Conservation (phyloP, 805 yeast species). For the Ogataea trehaloabstinens region DNA sequence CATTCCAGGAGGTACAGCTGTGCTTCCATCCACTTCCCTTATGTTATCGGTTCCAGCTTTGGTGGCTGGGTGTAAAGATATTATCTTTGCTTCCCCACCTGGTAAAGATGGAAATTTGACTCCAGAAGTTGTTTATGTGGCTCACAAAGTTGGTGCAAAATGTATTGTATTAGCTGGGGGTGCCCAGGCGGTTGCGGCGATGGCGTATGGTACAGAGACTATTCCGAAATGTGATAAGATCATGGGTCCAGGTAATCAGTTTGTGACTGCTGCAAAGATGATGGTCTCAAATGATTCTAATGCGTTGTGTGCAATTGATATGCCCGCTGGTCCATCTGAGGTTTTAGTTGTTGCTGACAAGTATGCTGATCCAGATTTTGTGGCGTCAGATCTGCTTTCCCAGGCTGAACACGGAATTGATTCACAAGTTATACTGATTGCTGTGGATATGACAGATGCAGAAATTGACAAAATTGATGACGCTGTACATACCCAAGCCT, state of each 20-base stretch:
- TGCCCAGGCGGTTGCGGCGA: conserved; percentile 97
- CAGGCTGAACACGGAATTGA: conserved; percentile 99
- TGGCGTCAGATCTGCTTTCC: conserved; percentile 92
- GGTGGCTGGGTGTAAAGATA: conserved; percentile 95
- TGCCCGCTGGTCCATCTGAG: conserved; percentile 99
- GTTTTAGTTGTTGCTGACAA: conserved; percentile 93
- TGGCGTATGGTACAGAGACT: conserved; percentile 96
- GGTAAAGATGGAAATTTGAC: conserved; percentile 88
- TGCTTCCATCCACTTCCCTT: conserved; percentile 94
- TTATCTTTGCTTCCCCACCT: conserved; percentile 93
- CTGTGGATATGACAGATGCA: conserved; percentile 62
- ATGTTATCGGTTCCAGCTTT: conserved; percentile 98
- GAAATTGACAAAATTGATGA: conserved; percentile 71
- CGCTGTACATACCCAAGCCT: conserved; percentile 83
- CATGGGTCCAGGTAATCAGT: conserved; percentile 98
- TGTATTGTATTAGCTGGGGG: conserved; percentile 96
- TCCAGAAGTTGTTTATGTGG: conserved; percentile 97
- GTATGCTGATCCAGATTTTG: conserved; percentile 88
- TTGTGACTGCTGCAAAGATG: conserved; percentile 99
- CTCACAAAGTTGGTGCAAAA: conserved; percentile 90
- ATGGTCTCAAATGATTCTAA: conserved; percentile 91
- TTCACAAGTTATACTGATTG: conserved; percentile 91
- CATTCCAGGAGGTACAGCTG: conserved; percentile 99
- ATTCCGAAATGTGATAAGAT: conserved; percentile 95
- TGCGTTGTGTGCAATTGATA: conserved; percentile 93